A percentile compares a stretch with the other conserved stretches of the same genome.
phyloP scores from a whole-genome alignment of 2,329 filamentous ascomycete genomes.

The Diaporthe batatas region DNA sequence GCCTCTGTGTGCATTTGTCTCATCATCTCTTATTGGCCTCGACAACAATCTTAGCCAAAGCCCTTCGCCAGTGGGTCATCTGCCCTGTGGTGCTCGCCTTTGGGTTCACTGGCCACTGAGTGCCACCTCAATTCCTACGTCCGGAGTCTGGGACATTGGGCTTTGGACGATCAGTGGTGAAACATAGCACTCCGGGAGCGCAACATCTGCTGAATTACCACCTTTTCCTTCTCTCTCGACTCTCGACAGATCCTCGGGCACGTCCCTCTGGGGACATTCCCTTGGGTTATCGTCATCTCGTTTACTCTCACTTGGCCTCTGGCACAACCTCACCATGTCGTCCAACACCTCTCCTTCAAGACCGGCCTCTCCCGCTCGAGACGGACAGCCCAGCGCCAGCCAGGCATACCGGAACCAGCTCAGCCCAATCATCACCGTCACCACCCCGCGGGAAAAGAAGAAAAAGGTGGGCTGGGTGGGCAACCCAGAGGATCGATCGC shows the following conservation, averaged over 20 bases:
- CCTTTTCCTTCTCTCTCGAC: neutral
- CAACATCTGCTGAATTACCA: neutral
- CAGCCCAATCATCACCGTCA: slow-evolving; percentile 38
- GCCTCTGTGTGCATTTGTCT: slow-evolving; percentile 17
- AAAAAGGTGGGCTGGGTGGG: slow-evolving; percentile 49
- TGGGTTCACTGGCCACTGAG: slow-evolving; percentile 5
- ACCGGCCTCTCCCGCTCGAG: slow-evolving; percentile 18
- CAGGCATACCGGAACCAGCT: slow-evolving; percentile 1
- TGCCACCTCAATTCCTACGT: neutral
- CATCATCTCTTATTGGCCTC: slow-evolving; percentile 20
- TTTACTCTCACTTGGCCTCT: slow-evolving; percentile 24
- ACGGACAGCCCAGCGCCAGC: slow-evolving; percentile 28
- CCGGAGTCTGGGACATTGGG: neutral
- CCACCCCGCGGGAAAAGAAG: slow-evolving; percentile 42
- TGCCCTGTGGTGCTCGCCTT: slow-evolving; percentile 3
- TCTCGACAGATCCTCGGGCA: slow-evolving; percentile 20
- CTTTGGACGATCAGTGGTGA: slow-evolving; percentile 6
- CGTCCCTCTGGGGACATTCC: slow-evolving; percentile 32
- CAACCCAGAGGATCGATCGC: slow-evolving; percentile 39
- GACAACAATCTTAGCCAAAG: slow-evolving; percentile 26
- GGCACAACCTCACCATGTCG: slow-evolving; percentile 29
- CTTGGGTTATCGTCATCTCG: slow-evolving; percentile 35
- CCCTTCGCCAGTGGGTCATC: neutral
- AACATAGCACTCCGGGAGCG: neutral
- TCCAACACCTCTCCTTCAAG: slow-evolving; percentile 33